These are phyloP conservation scores for Stenocarpella maydis DNA, from an alignment of 2,329 filamentous ascomycete species.

Conservation along the genomic window DNA sequence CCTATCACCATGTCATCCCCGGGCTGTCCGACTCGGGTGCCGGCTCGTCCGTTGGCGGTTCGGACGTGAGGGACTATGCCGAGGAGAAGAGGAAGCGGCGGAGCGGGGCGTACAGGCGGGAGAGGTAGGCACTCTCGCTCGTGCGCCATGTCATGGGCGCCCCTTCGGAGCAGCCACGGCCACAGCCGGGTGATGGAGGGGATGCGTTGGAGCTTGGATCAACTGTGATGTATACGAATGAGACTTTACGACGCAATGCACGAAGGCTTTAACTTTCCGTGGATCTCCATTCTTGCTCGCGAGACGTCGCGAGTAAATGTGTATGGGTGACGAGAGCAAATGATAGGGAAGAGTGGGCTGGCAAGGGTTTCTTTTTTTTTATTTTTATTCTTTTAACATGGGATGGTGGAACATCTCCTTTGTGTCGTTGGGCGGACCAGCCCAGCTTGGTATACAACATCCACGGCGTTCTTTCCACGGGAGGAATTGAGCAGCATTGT, in stretches of 20 bases:
- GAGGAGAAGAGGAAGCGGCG: slow-evolving; percentile 55
- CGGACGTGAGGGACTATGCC: slow-evolving; percentile 48
- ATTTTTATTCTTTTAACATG: background rate
- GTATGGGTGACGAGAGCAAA: background rate
- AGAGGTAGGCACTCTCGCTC: slow-evolving; percentile 35
- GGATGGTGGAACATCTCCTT: slow-evolving; percentile 4
- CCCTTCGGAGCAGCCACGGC: background rate
- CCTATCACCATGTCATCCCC: slow-evolving; percentile 64
- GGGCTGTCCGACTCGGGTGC: slow-evolving; percentile 50
- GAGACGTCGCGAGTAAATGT: background rate
- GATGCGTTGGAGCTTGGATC: background rate
- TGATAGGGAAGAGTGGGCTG: background rate
- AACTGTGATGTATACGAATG: background rate
- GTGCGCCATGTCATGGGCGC: background rate
- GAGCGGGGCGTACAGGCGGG: slow-evolving; percentile 44
- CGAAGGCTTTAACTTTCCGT: background rate
- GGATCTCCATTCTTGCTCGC: background rate
- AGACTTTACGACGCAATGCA: slow-evolving; percentile 8
- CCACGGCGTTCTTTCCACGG: slow-evolving; percentile 25
- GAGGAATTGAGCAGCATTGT: slow-evolving; percentile 27
- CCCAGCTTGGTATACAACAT: slow-evolving; percentile 19
- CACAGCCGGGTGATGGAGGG: background rate
- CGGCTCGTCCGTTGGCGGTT: slow-evolving; percentile 42
- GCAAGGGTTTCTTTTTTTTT: no score
- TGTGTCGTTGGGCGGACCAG: slow-evolving; percentile 5